These are phyloP conservation scores for Rubia balearica DNA, from an alignment of 305 asterid genomes.

Conservation along the genomic window DNA sequence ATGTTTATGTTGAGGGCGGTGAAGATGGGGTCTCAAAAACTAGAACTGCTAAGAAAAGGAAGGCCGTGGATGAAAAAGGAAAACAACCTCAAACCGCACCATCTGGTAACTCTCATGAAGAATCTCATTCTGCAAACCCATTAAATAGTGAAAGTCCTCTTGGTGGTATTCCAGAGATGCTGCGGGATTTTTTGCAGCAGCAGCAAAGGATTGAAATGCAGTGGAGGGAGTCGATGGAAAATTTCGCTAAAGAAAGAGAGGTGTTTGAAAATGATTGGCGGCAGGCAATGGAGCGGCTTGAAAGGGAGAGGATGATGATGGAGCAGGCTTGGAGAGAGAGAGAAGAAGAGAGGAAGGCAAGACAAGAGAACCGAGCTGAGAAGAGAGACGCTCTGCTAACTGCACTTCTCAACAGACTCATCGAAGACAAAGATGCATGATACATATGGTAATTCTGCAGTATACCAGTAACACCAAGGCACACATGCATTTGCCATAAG, in stretches of 20 bases:
- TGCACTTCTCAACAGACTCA: slow-evolving; percentile 48
- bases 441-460: neutral
- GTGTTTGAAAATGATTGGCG: slow-evolving; percentile 57
- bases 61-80: slow-evolving; percentile 26
- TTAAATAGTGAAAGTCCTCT: slow-evolving; percentile 15
- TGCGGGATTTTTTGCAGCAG: slow-evolving; percentile 43
- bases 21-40: slow-evolving; percentile 22
- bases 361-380: slow-evolving; percentile 70
- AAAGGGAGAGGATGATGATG: slow-evolving; percentile 48
- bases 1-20: slow-evolving; percentile 30
- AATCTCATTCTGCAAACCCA: slow-evolving; percentile 10
- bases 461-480: neutral
- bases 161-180: slow-evolving; percentile 30
- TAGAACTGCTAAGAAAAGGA: slow-evolving; percentile 24
- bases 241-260: slow-evolving; percentile 45
- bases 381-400: slow-evolving; percentile 60
- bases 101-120: slow-evolving; percentile 15
- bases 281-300: slow-evolving; percentile 52
- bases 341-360: slow-evolving; percentile 48
- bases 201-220: slow-evolving; percentile 54
- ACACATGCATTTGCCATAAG: neutral
- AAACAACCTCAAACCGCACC: slow-evolving; percentile 23
- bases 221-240: slow-evolving; percentile 57
- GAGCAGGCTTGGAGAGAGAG: slow-evolving; percentile 60
- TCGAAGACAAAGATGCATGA: slow-evolving; percentile 29